Base-by-base conservation (phyloP, 352 stramenopile genomes). In the Saprolegnia diclina region DNA sequence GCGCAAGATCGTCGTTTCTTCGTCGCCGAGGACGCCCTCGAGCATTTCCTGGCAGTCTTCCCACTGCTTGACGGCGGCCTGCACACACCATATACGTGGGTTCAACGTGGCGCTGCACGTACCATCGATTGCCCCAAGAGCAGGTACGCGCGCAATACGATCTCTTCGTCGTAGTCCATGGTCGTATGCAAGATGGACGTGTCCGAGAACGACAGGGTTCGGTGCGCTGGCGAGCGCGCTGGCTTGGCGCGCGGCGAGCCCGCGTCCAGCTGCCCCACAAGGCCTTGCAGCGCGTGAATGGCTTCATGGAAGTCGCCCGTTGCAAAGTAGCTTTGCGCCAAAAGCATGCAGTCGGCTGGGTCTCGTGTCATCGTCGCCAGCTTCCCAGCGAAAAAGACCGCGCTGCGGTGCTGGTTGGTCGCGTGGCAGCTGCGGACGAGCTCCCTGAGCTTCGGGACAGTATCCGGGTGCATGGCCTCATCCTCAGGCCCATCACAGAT, bases 41-140 rank as follows among this genome's bases (percentile, higher is more conserved):
- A 95, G 52, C 4, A 94, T 7, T 19, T 92, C 83, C 21, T 94
- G 67, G 73, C 86, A 93, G 56, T 93, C 85, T 48, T 95, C 85
- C 50, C 87, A 90, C 56, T 94, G 83, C 50, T 94, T 90, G 46
- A 91, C 89, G 45, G 40, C 50, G 37, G 22, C 56, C 65, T 53
- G 29, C 14, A 67, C 35, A 69, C 26, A 19, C n/a, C 29, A 35
- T 45, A 4, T 50, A n/a, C 35, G 19, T 7, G 50, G 19, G n/a
- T 55, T 16, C 32, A 46, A 52, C 22, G 24, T 18, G n/a, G 56
- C 74, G 18, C n/a, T 21, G 26, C 22, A 46, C 52, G 16, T 64
- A 87, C 81, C 87, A 91, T 90, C 45, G 85, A 87, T 48, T 83
- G 87, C 10, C 83, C 84, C 1, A 90, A 65, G 26, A 95, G 57